Evolutionary conservation across 108 stramenopile genomes (phyloP), one percentile per base, ranked within the genome.

Genomic region (Cylindrotheca fusiformis): DNA sequence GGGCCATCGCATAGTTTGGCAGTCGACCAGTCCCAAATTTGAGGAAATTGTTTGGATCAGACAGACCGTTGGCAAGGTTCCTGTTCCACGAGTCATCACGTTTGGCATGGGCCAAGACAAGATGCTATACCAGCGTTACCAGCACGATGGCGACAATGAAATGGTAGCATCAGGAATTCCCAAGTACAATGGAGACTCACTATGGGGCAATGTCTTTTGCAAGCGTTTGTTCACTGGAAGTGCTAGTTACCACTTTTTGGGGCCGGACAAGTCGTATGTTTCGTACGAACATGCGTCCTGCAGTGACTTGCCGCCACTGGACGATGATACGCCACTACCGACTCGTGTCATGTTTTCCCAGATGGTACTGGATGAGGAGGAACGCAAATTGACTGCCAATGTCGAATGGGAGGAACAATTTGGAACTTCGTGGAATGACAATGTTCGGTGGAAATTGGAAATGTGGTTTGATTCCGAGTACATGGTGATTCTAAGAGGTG

Each of bases 171-270:
- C 59, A 17, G 48, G 23, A 30, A 71, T 58, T 25, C 84, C 81
- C 4, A 51, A 48, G 3, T 85, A 85, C 66, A 53, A 79, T 25
- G 55, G 52, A 3, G 49, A 33, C 30, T 28, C 74, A 4, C 33
- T 85, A 3, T 87, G 80, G 78, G 84, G 84, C 5, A 88, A 88
- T 56, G 72, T 75, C 0, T 88, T 81, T 32, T 72, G 68, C 55
- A 84, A 88, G 49, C 69, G 55, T 8, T 61, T 83, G 32, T 69
- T 60, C 26, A 68, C 83, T 33, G 87, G 87, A 49, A 69, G 81
- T 32, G 84, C 87, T 29, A 85, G 82, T 20, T 88, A 88, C 64
- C 87, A 88, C 65, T 88, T 88, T 61, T 18, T 79, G 10, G 65
- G 72, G 2, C 60, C 59, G 19, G 51, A 68, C 27, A 49, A 64